Evolutionary conservation across 345 rosid species (phyloP), one percentile per base, ranked within the genome.

Genomic region (Aquilaria sinensis): DNA sequence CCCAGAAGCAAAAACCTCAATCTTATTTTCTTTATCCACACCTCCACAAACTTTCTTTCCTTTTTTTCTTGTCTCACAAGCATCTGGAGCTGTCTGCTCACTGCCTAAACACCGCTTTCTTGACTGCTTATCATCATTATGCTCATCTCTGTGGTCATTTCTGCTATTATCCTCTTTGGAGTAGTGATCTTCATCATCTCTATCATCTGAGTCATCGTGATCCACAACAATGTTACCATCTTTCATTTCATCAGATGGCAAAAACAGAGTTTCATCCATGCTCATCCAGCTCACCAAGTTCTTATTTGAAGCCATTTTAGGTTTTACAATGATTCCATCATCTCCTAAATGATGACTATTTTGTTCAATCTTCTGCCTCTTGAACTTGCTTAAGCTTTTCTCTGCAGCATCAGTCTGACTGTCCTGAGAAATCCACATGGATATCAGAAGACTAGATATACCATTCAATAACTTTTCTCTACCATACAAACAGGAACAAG

Each of bases 221-320:
- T 62, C 76, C n/a, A 58, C 74, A 53, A 48, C 67, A 54, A 59
- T 54, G n/a, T 70, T 72, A 32, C 57, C 51, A 10, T 69, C 68
- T 62, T 80, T 75, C 12, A 37, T 14, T 29, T 67, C 67, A 55
- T 71, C 75, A 60, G 14, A 58, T 56, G 58, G 64, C 65, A 49
- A 62, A 67, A 75, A 60, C 54, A 47, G 65, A 16, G 71, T 62
- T 6, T 76, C 80, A 61, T 74, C 75, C 65, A 55, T 63, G 74
- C 72, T 72, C 77, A 78, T 81, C 85, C 85, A 75, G 65, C 66
- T 75, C 56, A 81, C 80, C 34, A 81, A 56, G 31, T 62, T 64
- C 30, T 66, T 14, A 60, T 48, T 73, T 49, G 60, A 65, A 47
- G 64, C 65, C 41, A 15, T 64, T 67, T 73, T 65, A 63, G 58